phyloP scores from a whole-genome alignment of 2,329 filamentous ascomycete species.

The Pseudogymnoascus sp. region DNA sequence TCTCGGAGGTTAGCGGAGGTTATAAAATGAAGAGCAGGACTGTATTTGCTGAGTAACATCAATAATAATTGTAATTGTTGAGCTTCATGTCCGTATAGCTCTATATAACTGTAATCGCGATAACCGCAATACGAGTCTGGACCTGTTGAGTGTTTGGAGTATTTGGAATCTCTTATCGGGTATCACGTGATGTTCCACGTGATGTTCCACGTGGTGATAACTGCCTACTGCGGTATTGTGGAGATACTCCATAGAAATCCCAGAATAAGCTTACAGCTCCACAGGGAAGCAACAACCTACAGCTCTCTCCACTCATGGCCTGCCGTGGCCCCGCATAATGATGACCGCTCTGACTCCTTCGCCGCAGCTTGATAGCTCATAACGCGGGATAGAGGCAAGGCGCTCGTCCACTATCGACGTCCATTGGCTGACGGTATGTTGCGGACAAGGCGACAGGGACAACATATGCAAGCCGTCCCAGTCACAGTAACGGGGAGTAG shows the following conservation, averaged over 20 bases:
- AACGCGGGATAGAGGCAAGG: background rate
- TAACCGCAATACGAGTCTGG: background rate
- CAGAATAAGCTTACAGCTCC: background rate
- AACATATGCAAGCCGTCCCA: background rate
- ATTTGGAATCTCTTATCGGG: background rate
- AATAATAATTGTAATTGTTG: background rate
- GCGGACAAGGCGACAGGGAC: background rate
- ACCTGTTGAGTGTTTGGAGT: background rate
- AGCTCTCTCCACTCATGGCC: background rate
- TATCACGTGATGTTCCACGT: background rate
- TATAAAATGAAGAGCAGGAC: background rate
- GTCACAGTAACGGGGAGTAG: background rate
- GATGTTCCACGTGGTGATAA: background rate
- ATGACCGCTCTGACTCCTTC: conserved; percentile 1
- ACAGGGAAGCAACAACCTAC: background rate
- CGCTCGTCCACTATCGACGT: background rate
- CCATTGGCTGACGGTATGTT: background rate
- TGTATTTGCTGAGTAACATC: background rate
- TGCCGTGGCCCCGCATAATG: background rate
- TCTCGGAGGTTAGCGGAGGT: background rate
- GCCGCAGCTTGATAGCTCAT: background rate
- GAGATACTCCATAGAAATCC: background rate
- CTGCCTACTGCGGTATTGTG: background rate
- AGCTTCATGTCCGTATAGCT: background rate
- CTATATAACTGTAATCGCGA: background rate